These are phyloP conservation scores for Podaxis rugospora DNA, from an alignment of 768 basidiomycete species.

Conservation along the genomic window DNA sequence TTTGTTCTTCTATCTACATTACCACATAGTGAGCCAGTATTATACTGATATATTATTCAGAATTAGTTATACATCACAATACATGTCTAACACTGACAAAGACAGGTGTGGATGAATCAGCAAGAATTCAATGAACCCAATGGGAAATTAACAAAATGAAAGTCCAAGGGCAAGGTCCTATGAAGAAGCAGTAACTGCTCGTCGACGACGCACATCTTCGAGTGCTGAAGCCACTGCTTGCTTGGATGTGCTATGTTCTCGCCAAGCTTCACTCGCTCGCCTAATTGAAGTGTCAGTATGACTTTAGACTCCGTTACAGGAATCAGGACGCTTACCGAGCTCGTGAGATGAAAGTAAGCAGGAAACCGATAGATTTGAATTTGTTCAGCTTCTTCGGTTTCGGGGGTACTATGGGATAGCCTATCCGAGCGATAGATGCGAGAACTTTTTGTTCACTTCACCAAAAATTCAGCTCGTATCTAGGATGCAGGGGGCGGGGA, in stretches of 20 bases:
- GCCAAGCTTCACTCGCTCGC: conserved; percentile 59
- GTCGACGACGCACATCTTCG: conserved; percentile 60
- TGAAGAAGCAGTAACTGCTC: conserved; percentile 25
- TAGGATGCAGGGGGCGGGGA: neutral
- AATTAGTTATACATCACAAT: conserved; percentile 19
- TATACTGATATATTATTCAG: conserved; percentile 8
- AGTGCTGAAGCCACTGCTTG: conserved; percentile 61
- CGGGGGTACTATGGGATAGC: conserved; percentile 49
- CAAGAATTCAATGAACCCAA: neutral
- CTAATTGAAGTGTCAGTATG: conserved; percentile 29
- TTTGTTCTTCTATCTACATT: no score
- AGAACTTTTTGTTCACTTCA: conserved; percentile 68
- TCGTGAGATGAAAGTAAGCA: conserved; percentile 62
- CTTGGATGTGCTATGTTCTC: conserved; percentile 54
- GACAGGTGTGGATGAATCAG: conserved; percentile 8
- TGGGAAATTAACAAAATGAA: neutral
- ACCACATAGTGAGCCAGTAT: neutral
- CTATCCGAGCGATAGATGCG: conserved; percentile 72
- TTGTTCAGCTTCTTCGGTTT: conserved; percentile 38
- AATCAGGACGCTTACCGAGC: conserved; percentile 43
- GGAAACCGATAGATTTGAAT: conserved; percentile 52
- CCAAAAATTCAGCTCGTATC: conserved; percentile 6
- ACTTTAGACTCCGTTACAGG: neutral
- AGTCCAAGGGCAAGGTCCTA: neutral
- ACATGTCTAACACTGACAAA: neutral